These are phyloP conservation scores for Pestalotiopsis sp. DNA, from an alignment of 2,329 filamentous ascomycete species.

Conservation along the genomic window DNA sequence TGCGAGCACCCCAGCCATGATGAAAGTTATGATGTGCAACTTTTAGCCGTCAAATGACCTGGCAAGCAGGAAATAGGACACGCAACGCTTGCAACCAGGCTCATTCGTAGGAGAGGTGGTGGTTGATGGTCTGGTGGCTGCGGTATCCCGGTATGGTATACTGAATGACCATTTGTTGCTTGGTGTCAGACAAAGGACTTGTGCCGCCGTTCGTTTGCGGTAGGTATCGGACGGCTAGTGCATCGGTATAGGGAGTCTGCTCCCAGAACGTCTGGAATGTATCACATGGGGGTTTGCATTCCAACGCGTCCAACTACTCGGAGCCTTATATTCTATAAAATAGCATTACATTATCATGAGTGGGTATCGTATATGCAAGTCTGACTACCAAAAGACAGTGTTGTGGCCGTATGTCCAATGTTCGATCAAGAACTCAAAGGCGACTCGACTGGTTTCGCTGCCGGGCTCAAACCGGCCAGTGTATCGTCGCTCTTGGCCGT, in stretches of 20 bases:
- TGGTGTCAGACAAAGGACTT: not conserved
- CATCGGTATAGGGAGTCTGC: not conserved
- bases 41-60: too few relatives aligned
- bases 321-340: not conserved
- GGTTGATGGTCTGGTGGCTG: too few relatives aligned
- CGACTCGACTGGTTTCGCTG: not conserved
- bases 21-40: too few relatives aligned
- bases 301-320: not conserved
- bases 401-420: not conserved
- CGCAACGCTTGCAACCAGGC: too few relatives aligned
- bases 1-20: too few relatives aligned
- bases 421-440: not conserved
- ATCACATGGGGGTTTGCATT: not conserved
- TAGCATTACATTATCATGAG: constrained; percentile 1
- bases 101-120: too few relatives aligned
- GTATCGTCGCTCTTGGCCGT: constrained; percentile 6
- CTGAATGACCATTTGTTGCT: too few relatives aligned
- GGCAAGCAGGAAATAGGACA: too few relatives aligned
- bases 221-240: not conserved
- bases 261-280: not conserved
- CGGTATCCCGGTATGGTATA: too few relatives aligned
- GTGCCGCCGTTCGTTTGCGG: not conserved
- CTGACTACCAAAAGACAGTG: not conserved
- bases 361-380: constrained; percentile 5
- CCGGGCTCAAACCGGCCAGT: constrained; percentile 1